Percentiles rank a stretch among this genome's conserved stretches.
Evolutionary conservation across 2,329 filamentous ascomycete species (phyloP).

Genomic region (Botryotinia narcissicola): DNA sequence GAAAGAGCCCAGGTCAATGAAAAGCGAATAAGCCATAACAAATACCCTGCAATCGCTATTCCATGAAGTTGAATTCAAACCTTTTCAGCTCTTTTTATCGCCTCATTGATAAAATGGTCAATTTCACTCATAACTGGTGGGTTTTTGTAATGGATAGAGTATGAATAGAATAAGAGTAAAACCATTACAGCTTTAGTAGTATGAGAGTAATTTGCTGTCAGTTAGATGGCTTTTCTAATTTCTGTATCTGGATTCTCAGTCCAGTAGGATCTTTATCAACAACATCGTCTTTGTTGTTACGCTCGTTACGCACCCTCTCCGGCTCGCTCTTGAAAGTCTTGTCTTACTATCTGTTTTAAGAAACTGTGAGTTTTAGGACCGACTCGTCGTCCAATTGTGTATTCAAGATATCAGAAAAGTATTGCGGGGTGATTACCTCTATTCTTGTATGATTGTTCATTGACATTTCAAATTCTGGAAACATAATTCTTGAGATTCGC

Average conservation of each 20-base stretch:
- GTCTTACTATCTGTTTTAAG: not conserved
- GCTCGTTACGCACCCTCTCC: not conserved
- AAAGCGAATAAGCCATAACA: no score
- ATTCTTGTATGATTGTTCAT: fast-evolving
- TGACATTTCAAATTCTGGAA: not conserved
- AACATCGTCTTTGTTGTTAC: not conserved
- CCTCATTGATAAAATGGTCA: no score
- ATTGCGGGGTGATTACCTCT: not conserved
- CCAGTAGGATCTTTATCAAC: not conserved
- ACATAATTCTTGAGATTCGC: not conserved
- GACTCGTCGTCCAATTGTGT: not conserved
- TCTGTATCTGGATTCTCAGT: not conserved
- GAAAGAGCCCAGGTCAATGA: no score
- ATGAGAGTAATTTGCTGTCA: not conserved
- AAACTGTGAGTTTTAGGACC: no score
- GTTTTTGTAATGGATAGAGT: no score
- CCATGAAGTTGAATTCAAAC: no score
- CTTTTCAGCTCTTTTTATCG: no score
- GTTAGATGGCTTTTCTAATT: fast-evolving
- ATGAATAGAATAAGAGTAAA: no score
- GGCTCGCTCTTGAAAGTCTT: not conserved
- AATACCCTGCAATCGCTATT: no score
- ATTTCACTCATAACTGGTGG: no score
- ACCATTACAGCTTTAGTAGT: no score
- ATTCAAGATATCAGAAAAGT: not conserved